phyloP scores from a whole-genome alignment of 2,329 filamentous ascomycete species.

The Cercospora sp. region DNA sequence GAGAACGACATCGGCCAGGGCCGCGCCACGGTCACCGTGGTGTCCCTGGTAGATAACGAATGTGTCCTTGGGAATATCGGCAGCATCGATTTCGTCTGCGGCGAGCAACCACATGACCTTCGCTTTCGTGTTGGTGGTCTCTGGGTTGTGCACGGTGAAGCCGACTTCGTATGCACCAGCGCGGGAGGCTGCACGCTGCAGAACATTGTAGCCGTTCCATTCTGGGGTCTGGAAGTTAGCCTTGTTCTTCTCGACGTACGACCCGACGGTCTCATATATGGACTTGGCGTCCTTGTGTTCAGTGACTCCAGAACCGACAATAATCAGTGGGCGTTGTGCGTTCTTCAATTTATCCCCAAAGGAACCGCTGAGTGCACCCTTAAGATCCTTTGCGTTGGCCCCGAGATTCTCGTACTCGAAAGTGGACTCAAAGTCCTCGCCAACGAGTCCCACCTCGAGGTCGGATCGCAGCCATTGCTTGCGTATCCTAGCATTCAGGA shows the following conservation, averaged over 20 bases:
- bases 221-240: slow-evolving; percentile 82
- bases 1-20: slow-evolving; percentile 89
- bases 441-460: slow-evolving; percentile 86
- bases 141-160: slow-evolving; percentile 80
- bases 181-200: slow-evolving; percentile 89
- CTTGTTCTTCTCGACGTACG: slow-evolving; percentile 91
- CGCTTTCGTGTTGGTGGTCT: slow-evolving; percentile 78
- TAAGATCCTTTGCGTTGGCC: slow-evolving; percentile 72
- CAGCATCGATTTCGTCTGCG: slow-evolving; percentile 82
- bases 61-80: slow-evolving; percentile 89
- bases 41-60: slow-evolving; percentile 98
- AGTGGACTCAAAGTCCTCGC: slow-evolving; percentile 87
- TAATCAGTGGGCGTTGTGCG: slow-evolving; percentile 93
- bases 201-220: slow-evolving; percentile 97
- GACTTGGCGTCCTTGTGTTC: slow-evolving; percentile 90
- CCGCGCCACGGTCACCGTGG: slow-evolving; percentile 90
- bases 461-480: slow-evolving; percentile 98
- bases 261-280: slow-evolving; percentile 86
- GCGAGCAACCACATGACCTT: slow-evolving; percentile 98
- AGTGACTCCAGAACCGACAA: slow-evolving; percentile 86
- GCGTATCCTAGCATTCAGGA: slow-evolving; percentile 91
- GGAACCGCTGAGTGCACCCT: slow-evolving; percentile 77
- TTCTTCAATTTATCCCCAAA: slow-evolving; percentile 90
- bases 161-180: slow-evolving; percentile 94
- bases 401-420: slow-evolving; percentile 95